Base-by-base conservation (phyloP, 768 basidiomycete genomes). In the Mycena pura region DNA sequence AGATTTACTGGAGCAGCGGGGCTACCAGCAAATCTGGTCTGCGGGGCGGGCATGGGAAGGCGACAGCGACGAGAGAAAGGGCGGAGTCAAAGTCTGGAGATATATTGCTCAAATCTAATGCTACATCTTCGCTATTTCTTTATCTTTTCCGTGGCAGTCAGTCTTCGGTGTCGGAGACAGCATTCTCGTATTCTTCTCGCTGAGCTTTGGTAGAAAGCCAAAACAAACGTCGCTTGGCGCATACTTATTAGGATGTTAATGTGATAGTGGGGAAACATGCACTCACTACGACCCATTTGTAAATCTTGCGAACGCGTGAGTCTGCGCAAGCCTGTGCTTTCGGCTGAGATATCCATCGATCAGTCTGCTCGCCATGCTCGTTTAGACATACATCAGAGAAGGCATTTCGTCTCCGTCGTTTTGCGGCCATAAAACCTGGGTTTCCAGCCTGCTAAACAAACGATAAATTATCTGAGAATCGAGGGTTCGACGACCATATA, bases 31-130 rank as follows among this genome's bases (percentile, higher is more conserved):
- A 68, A 80, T 86, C 0, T 88, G 88, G 88, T 77, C 76, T 22
- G 78, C 76, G 10, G 90, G 90, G 62, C 84, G 87, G 56, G 82
- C 82, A 22, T 88, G 87, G 81, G 89, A 93, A 69, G 93, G 94
- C 61, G 93, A 95, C 68, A 83, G 78, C 29, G 78, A 83, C 45
- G 75, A 85, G 55, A 80, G 87, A 60, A 86, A 78, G 60, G 93
- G 92, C 5, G 88, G 86, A 1, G 87, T 94, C 5, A 75, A 79
- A 49, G 83, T 94, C 19, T 94, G 92, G 92, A 81, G 77, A 55
- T 82, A 80, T 78, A 64, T 47, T 28, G 49, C 29, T 57, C 67
- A 22, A 55, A 3, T 22, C 3, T 40, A 10, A 24, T 44, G n/a
- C 9, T 41, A 45, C 39, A 19, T 36, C 24, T 25, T 48, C 44